Percentiles rank a stretch among this genome's conserved stretches.
phyloP scores from a whole-genome alignment of 2,329 filamentous ascomycete genomes.

The Fragosphaeria purpurea region DNA sequence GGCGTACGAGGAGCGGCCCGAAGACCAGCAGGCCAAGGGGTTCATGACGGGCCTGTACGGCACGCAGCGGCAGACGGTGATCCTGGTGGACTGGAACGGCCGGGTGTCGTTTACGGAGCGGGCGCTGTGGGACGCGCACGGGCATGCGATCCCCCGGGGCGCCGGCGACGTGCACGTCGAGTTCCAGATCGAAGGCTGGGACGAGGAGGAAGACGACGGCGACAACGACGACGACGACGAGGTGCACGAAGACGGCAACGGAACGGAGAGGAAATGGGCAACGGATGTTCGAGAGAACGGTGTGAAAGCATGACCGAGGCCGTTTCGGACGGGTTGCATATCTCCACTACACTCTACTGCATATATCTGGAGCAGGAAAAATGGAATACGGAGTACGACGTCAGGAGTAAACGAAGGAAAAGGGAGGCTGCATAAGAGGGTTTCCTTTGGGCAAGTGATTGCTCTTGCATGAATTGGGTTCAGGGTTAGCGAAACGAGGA shows the following conservation, averaged over 20 bases:
- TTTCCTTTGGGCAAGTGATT: too few relatives aligned
- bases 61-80: constrained; percentile 53
- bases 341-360: too few relatives aligned
- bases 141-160: constrained; percentile 42
- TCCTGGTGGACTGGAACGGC: constrained; percentile 54
- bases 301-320: neutral
- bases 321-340: neutral
- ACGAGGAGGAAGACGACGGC: constrained; percentile 14
- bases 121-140: constrained; percentile 48
- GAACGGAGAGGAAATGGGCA: neutral
- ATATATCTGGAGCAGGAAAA: too few relatives aligned
- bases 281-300: neutral
- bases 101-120: constrained; percentile 51
- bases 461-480: too few relatives aligned
- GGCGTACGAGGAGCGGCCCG: constrained; percentile 25
- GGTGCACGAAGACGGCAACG: too few relatives aligned
- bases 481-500: too few relatives aligned
- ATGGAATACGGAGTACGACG: too few relatives aligned
- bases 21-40: constrained; percentile 21
- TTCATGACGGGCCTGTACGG: constrained; percentile 54
- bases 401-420: too few relatives aligned
- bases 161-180: constrained; percentile 45
- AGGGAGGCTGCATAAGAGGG: too few relatives aligned
- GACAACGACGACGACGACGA: neutral
- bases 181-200: constrained; percentile 48